Conservation (phyloP, 2,329 filamentous ascomycete genomes). For the Pyrenophora graminea region DNA sequence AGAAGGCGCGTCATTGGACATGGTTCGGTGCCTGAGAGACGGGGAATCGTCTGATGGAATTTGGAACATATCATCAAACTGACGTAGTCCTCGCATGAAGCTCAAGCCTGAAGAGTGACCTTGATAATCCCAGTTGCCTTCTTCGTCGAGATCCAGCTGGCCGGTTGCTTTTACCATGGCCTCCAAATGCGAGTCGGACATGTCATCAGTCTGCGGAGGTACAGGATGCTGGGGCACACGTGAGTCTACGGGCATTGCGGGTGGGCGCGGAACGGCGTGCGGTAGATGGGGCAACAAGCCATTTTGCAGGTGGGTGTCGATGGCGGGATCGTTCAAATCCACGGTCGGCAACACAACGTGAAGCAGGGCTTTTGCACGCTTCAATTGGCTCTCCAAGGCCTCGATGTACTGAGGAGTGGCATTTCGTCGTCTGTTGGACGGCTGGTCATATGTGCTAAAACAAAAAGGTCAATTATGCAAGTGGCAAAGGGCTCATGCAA, state of each 20-base stretch:
- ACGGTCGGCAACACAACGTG: slow-evolving; percentile 81
- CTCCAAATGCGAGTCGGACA: slow-evolving; percentile 70
- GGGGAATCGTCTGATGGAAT: slow-evolving; percentile 62
- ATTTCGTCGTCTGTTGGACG: slow-evolving; percentile 87
- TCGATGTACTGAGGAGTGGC: slow-evolving; percentile 93
- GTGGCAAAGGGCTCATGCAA: background rate
- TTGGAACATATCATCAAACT: slow-evolving; percentile 78
- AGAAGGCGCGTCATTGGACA: slow-evolving; percentile 69
- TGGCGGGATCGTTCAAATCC: slow-evolving; percentile 80
- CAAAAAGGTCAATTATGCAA: slow-evolving; percentile 4
- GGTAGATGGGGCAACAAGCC: slow-evolving; percentile 57
- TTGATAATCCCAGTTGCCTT: slow-evolving; percentile 92
- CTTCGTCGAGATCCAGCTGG: slow-evolving; percentile 87
- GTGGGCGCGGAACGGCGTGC: slow-evolving; percentile 25
- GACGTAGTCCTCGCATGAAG: slow-evolving; percentile 84
- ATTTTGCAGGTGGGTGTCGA: slow-evolving; percentile 77
- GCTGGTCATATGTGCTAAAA: slow-evolving; percentile 79
- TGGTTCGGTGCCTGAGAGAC: slow-evolving; percentile 59
- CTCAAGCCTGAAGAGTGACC: slow-evolving; percentile 90
- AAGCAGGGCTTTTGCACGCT: slow-evolving; percentile 79
- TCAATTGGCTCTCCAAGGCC: slow-evolving; percentile 78
- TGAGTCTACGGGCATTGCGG: slow-evolving; percentile 26
- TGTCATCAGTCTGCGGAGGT: slow-evolving; percentile 32
- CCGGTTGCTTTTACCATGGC: slow-evolving; percentile 96
- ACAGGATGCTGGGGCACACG: slow-evolving; percentile 27